These are phyloP conservation scores for Monilinia polystroma DNA, from an alignment of 2,329 filamentous ascomycete species.

Conservation along the genomic window DNA sequence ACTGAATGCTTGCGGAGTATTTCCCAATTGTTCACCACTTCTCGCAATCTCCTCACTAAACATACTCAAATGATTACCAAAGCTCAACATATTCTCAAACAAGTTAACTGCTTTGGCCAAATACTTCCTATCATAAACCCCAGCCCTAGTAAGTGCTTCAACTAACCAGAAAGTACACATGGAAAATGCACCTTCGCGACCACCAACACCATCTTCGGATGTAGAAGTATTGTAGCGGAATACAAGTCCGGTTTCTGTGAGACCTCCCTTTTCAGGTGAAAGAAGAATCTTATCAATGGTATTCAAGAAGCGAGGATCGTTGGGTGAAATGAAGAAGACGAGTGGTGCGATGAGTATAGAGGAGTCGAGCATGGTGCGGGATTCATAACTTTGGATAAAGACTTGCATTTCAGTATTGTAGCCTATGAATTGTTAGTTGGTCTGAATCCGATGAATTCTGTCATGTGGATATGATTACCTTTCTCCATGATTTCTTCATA, in stretches of 20 bases:
- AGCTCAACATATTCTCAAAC: conserved; percentile 76
- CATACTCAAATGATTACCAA: conserved; percentile 75
- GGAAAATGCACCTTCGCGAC: conserved; percentile 71
- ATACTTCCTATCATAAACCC: conserved; percentile 64
- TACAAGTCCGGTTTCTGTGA: conserved; percentile 73
- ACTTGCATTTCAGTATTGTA: conserved; percentile 68
- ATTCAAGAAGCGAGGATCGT: conserved; percentile 71
- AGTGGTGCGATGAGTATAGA: conserved; percentile 74
- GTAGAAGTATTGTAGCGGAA: conserved; percentile 71
- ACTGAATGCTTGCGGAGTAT: conserved; percentile 77
- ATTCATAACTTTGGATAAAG: conserved; percentile 77
- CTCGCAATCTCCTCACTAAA: conserved; percentile 77
- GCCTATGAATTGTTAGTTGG: conserved; percentile 43
- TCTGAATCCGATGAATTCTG: not conserved
- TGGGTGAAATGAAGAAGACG: conserved; percentile 77
- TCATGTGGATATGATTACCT: conserved; percentile 41
- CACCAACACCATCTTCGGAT: conserved; percentile 71
- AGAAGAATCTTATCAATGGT: conserved; percentile 72
- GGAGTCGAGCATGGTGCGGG: conserved; percentile 66
- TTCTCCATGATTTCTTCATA: conserved; percentile 79
- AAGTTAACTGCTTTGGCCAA: conserved; percentile 61
- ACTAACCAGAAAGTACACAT: conserved; percentile 86
- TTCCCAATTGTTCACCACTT: conserved; percentile 74
- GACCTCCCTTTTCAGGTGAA: conserved; percentile 70
- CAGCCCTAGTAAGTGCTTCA: conserved; percentile 70